Base-by-base conservation (phyloP, 2,329 filamentous ascomycete species). In the Sporothrix pallida region DNA sequence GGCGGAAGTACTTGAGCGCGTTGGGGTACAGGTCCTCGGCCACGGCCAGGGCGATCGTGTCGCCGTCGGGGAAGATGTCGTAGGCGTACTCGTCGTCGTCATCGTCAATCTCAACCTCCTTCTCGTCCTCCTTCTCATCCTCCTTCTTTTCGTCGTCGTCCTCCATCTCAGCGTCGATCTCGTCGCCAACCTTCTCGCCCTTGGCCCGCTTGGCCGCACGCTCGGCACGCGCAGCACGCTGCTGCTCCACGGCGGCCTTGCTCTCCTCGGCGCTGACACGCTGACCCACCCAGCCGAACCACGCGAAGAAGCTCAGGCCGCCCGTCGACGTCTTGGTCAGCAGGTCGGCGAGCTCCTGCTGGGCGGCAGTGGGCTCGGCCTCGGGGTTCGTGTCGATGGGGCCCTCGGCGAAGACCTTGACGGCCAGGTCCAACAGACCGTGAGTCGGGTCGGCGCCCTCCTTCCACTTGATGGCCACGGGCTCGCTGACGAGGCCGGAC, bases 381-480 rank as follows among this genome's bases (percentile, higher is more conserved):
- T 67, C 44, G 70, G 42, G 23, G 26, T 63, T 56, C 42, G 44
- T 26, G 76, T 88, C 83, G 15, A 42, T 15, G 6, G 17, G 37
- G 77, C 88, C 86, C 52, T 91, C 90, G 76, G 92, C 87, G 80
- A 87, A 93, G 70, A 95, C 86, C 79, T 91, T 87, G 79, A 89
- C 87, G 72, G 92, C 93, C 52, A 93, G 88, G 81, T 91, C 89
- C 50, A 95, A 89, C 79, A 98, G 84, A 67, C 95, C 95, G 72
- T 89, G 87, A 52, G 94, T 98, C 79, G 95, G 84, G 82, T 98
- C 95, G 85, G 93, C 93, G 79, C 88, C 92, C 79, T 89, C 88
- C 88, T 94, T 96, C 94, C 94, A 97, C 80, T 90, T 86, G 82
- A 98, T 95, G 78, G 90, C 87, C 77, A 98, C 93, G 6, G 95